Evolutionary conservation across 23 red algal genomes (phyloP).

Genomic region (Porphyridium purpureum): DNA sequence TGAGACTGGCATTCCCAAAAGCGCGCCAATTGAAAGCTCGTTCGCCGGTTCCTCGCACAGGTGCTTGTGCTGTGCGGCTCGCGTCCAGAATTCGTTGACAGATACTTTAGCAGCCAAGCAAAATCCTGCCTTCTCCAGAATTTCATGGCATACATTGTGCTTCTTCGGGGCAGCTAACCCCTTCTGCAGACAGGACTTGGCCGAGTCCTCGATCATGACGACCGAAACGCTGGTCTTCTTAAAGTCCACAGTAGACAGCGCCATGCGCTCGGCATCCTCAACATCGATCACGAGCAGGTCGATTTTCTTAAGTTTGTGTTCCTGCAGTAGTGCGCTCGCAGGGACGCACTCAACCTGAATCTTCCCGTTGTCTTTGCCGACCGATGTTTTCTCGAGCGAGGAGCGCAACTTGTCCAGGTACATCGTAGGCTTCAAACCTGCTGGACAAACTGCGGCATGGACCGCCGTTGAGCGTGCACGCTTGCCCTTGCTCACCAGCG

Average conservation of each 20-base stretch:
- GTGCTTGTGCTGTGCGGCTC: constrained; percentile 1
- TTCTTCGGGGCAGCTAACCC: too few relatives aligned
- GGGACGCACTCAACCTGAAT: constrained; percentile 13
- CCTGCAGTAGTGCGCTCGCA: background rate
- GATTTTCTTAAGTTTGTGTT: constrained; percentile 1
- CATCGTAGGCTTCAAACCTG: constrained; percentile 16
- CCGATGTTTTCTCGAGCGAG: constrained; percentile 4
- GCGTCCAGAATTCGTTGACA: constrained; percentile 23
- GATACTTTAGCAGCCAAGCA: constrained; percentile 12
- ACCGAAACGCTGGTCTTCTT: background rate
- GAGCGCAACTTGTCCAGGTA: constrained; percentile 6
- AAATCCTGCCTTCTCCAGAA: constrained; percentile 7
- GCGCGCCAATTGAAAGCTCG: too few relatives aligned
- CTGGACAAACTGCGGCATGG: constrained; percentile 7
- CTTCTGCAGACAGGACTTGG: too few relatives aligned
- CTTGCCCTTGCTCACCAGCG: background rate
- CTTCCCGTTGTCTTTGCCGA: constrained; percentile 1
- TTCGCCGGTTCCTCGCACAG: too few relatives aligned
- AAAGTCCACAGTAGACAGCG: constrained; percentile 11
- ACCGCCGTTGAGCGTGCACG: constrained; percentile 3
- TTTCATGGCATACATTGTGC: constrained; percentile 3
- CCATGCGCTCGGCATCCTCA: constrained; percentile 7
- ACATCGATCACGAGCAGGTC: constrained; percentile 16
- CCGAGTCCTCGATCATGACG: constrained; percentile 14
- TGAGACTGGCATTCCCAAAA: too few relatives aligned